Base-by-base conservation (phyloP, 2,329 filamentous ascomycete genomes). In the Purpureocillium takamizusanense region DNA sequence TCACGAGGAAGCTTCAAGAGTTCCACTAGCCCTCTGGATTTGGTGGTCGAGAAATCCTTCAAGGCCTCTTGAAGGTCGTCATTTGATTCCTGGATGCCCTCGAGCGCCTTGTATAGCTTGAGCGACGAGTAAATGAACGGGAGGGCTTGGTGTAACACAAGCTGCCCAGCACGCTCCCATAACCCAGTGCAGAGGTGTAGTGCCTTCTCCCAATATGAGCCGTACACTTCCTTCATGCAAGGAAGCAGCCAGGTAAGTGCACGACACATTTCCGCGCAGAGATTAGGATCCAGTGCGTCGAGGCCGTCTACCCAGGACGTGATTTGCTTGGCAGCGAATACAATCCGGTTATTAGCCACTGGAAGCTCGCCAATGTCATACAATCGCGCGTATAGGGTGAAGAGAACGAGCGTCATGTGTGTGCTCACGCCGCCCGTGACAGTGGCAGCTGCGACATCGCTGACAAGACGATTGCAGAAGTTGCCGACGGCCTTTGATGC, bases 61-160 rank as follows among this genome's bases (percentile, higher is more conserved):
- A 90, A 73, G 0, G 78, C 78, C 51, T 95, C 89, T 12, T 78
- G 63, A 1, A 95, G 70, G 55, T 97, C 90, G 45, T 97, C 90
- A 45, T 95, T 95, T 2, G 81, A 72, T 14, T 89, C 83, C 14
- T 78, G 69, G 0, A 90, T 60, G 3, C 65, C 67, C 45, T 78
- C 74, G 2, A 97, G 56, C 1, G 68, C 67, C 13, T 69, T 69
- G 42, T 82, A 77, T 0, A 97, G 66, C 52, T 81, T 83, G 18
- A 95, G 66, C 0, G 86, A 86, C 5, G 83, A 72, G 52, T 89
- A 73, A 0, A 88, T 65, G 18, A 81, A 72, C 1, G 85, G 75
- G 1, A 86, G 52, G 5, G 68, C 65, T 11, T 66, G 56, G 13
- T 77, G 67, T 0, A 65, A 44, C 1, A 58, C 44, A 7, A 68